Evolutionary conservation across 1,139 yeast genomes (phyloP), one percentile per base, ranked within the genome.

Genomic region (Scheffersomyces cryptocercus): DNA sequence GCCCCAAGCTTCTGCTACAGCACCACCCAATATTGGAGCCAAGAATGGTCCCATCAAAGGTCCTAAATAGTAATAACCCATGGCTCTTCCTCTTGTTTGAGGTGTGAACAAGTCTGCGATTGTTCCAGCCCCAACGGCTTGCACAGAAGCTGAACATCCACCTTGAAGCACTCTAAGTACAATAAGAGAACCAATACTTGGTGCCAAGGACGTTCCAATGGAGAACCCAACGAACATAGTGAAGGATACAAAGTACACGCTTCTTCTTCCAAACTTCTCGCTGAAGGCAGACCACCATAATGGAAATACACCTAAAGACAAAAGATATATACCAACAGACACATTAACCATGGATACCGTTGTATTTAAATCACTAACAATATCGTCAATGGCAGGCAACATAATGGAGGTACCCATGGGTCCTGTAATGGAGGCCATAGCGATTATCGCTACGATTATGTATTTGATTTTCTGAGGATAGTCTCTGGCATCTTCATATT

Each of bases 371-470:
- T 79, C 81, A 0, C 48, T 46, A 4, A 77, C 77, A 35, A 88
- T 77, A 46, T 82, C 79, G 38, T 79, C 78, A 37, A 88, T 79
- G 0, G 95, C 95, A 0, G 97, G 96, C 41, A 87, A 75, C 61
- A 88, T 73, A 46, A 89, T 86, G 1, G 93, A 84, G 1, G 95
- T 85, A n/a, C 95, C 96, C 91, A 89, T 85, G 8, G 97, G 96
- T 0, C 96, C 96, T 40, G 87, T 77, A 59, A 85, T 70, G 2
- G 91, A 88, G 4, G 93, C 90, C 47, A 79, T 69, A 0, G 95
- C 91, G 35, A 88, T 80, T 28, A 86, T 68, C 29, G 78, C 65
- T 2, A 87, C 86, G 41, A 88, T 73, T n/a, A 73, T 43, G 44
- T 65, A 58, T 56, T 88, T 86, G 46, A 74, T 59, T 1, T 50